Conservation (phyloP, 371 early-diverging fungal species). For the Zancudomyces culisetae region DNA sequence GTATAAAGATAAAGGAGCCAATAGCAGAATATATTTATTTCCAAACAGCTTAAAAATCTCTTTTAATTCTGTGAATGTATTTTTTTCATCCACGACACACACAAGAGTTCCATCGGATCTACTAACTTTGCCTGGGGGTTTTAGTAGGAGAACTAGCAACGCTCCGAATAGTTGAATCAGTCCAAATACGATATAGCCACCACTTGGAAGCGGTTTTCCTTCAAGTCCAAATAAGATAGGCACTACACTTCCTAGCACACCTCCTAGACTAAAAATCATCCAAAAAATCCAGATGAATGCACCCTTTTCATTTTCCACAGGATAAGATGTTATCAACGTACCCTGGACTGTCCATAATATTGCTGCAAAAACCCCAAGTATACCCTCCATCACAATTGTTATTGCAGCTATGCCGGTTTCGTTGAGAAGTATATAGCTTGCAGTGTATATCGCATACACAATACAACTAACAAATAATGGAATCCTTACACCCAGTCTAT, state of each 20-base stretch:
- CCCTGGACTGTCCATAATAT: slow-evolving; percentile 56
- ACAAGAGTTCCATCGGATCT: slow-evolving; percentile 43
- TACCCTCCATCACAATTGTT: slow-evolving; percentile 23
- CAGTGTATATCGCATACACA: slow-evolving; percentile 15
- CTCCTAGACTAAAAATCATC: slow-evolving; percentile 62
- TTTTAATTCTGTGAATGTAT: slow-evolving; percentile 29
- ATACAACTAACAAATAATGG: slow-evolving; percentile 9
- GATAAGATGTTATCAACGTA: slow-evolving; percentile 60
- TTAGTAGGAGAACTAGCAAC: slow-evolving; percentile 28
- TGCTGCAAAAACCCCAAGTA: slow-evolving; percentile 26
- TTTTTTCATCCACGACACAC: slow-evolving; percentile 20
- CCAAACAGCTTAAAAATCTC: slow-evolving; percentile 35
- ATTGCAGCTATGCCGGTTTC: slow-evolving; percentile 5
- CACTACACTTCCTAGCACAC: slow-evolving; percentile 49
- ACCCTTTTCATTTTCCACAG: slow-evolving; percentile 49
- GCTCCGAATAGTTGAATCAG: slow-evolving; percentile 38
- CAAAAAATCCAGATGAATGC: slow-evolving; percentile 59
- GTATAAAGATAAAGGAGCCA: slow-evolving; percentile 44
- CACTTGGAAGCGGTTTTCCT: slow-evolving; percentile 28
- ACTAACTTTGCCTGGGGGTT: slow-evolving; percentile 31
- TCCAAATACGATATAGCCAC: slow-evolving; percentile 42
- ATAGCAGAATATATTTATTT: slow-evolving; percentile 37
- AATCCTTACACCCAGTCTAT: slow-evolving; percentile 13
- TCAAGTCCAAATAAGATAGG: slow-evolving; percentile 28
- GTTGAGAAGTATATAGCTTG: slow-evolving; percentile 10